Base-by-base conservation (phyloP, 345 rosid species). In the Dipteronia sinensis region DNA sequence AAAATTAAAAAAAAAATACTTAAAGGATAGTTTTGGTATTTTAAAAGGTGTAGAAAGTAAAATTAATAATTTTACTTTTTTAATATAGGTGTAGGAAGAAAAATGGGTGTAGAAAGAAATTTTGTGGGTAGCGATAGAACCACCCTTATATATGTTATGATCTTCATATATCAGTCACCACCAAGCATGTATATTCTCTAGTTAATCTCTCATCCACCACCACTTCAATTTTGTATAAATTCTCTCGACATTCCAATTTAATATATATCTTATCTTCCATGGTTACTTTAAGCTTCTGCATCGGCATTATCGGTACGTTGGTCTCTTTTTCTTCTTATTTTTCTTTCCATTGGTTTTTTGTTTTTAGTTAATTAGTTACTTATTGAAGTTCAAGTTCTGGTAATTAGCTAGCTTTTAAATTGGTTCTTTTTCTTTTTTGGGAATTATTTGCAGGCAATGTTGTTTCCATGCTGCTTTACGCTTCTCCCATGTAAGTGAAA, bases 401-500 rank as follows among this genome's bases (percentile, higher is more conserved):
- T 27, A 27, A 27, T 27, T 27, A 27, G 27, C 29, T 27, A 27
- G 27, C 29, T 34, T 42, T 38, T 16, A n/a, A 4, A n/a, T 59
- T 38, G 20, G 29, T 17, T 15, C 55, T 29, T 7, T 65, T 42
- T 42, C 46, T 7, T 42, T 42, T 7, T 23, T 1, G 49, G 49
- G 49, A 10, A 6, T 17, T 23, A 1, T 51, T 73, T 77, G 80
- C 90, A 84, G 94, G 94, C 7, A 90, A 90, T 61, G 23, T 87
- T 10, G 83, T 90, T 69, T 88, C 94, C 3, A 71, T 90, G 2
- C 83, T 87, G 79, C 84, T 87, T 56, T 90, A 86, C 71, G 68
- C 89, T 63, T 87, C 87, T 76, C 94, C 91, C 80, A 74, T 86
- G 94, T 87, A 83, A 90, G 91, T 83, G n/a, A 15, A 71, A 72